Percentiles rank a stretch among this genome's conserved stretches.
These are phyloP conservation scores for Crithidia bombi DNA, from an alignment of 208 protist genomes.

Conservation along the genomic window DNA sequence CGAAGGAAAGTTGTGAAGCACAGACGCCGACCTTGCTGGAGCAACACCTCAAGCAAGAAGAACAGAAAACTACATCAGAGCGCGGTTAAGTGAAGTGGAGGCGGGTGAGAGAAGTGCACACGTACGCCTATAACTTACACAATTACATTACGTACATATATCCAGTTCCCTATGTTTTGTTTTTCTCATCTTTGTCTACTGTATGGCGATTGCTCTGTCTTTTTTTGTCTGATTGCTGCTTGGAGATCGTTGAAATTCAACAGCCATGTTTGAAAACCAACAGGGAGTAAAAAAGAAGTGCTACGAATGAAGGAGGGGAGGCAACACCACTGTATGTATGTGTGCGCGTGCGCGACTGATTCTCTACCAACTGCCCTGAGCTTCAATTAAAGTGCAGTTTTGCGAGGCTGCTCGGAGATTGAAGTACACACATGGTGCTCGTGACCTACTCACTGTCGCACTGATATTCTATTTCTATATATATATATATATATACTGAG, in stretches of 20 bases:
- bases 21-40: too few species aligned
- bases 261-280: conserved; percentile 9
- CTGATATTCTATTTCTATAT: not conserved
- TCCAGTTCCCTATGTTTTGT: conserved; percentile 7
- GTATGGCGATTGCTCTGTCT: not conserved
- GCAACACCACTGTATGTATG: not conserved
- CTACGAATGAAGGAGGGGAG: not conserved
- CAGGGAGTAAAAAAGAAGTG: not conserved
- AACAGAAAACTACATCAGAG: not conserved
- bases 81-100: not conserved
- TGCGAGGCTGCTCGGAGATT: not conserved
- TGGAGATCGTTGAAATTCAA: not conserved
- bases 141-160: not conserved
- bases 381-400: too few species aligned
- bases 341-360: too few species aligned
- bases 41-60: not conserved
- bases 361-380: too few species aligned
- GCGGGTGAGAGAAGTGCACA: not conserved
- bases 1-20: too few species aligned
- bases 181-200: conserved; percentile 6
- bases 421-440: not conserved
- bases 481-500: conserved; percentile 3
- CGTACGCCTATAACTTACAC: not conserved
- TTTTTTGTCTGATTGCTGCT: not conserved
- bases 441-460: not conserved